A percentile compares a stretch with the other conserved stretches of the same genome.
phyloP scores from a whole-genome alignment of 2,329 filamentous ascomycete genomes.

The Sarocladiaceae sp. region DNA sequence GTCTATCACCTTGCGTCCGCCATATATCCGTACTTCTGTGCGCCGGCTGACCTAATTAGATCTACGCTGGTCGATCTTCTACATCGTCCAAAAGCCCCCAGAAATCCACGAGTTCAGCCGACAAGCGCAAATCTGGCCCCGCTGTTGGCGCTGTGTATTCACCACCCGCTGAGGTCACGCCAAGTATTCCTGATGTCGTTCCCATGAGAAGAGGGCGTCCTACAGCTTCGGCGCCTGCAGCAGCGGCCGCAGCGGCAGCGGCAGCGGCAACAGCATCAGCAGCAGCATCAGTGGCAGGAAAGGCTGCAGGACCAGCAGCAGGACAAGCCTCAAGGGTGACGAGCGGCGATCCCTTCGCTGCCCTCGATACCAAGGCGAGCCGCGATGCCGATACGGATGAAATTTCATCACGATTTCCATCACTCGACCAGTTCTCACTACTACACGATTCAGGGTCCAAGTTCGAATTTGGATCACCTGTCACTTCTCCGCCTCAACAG shows the following conservation, averaged over 20 bases:
- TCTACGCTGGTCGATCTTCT: neutral
- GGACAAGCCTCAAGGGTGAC: slow-evolving; percentile 65
- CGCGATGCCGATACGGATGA: slow-evolving; percentile 63
- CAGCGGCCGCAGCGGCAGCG: slow-evolving; percentile 16
- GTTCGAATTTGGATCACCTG: slow-evolving; percentile 73
- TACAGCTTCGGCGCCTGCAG: slow-evolving; percentile 29
- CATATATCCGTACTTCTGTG: no score
- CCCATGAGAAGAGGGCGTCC: slow-evolving; percentile 87
- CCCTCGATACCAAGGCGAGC: slow-evolving; percentile 65
- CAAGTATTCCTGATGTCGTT: slow-evolving; percentile 79
- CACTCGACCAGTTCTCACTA: slow-evolving; percentile 87
- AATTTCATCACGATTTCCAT: slow-evolving; percentile 79
- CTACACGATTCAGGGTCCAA: slow-evolving; percentile 79
- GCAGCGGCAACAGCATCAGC: slow-evolving; percentile 17
- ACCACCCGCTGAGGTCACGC: slow-evolving; percentile 65
- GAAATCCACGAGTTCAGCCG: neutral
- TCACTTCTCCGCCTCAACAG: slow-evolving; percentile 15
- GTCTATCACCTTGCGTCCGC: no score
- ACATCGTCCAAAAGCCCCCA: slow-evolving; percentile 6
- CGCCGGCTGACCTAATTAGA: neutral
- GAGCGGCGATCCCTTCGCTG: slow-evolving; percentile 81
- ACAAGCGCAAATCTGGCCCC: slow-evolving; percentile 57
- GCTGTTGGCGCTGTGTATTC: slow-evolving; percentile 78
- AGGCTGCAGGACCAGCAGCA: slow-evolving; percentile 44
- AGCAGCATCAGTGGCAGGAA: slow-evolving; percentile 15